Evolutionary conservation across 2,329 filamentous ascomycete species (phyloP).

Genomic region (Apiospora hydei): DNA sequence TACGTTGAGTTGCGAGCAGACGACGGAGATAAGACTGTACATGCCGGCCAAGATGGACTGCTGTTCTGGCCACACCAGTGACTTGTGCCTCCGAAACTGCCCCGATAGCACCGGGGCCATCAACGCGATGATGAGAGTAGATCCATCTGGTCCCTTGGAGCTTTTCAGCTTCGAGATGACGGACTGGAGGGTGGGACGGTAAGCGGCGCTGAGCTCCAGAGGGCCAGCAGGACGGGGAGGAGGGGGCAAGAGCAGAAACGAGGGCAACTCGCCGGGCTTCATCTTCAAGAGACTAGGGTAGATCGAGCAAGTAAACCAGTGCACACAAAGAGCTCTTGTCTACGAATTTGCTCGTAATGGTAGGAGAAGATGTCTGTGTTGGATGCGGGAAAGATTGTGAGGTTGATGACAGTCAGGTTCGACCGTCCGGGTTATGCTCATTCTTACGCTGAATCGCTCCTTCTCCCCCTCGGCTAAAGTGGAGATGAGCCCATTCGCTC

Average conservation of each 20-base stretch:
- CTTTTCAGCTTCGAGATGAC: constrained; percentile 58
- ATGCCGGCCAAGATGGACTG: constrained; percentile 78
- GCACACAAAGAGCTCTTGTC: neutral
- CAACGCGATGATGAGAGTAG: constrained; percentile 63
- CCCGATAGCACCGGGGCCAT: constrained; percentile 46
- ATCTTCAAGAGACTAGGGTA: neutral
- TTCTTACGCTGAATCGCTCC: neutral
- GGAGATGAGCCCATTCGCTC: constrained; percentile 19
- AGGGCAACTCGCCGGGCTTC: constrained; percentile 44
- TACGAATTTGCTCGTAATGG: no score
- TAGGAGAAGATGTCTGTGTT: neutral
- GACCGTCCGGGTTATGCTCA: constrained; percentile 17
- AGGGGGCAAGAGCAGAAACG: constrained; percentile 69
- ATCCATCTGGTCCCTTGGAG: constrained; percentile 39
- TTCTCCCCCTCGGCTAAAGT: constrained; percentile 15
- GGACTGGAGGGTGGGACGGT: constrained; percentile 63
- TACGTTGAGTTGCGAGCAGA: constrained; percentile 69
- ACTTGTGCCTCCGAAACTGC: constrained; percentile 55
- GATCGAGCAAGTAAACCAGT: neutral
- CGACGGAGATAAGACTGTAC: constrained; percentile 78
- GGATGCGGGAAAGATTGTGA: neutral
- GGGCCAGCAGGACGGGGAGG: constrained; percentile 64
- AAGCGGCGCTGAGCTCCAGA: constrained; percentile 62
- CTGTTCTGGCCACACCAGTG: constrained; percentile 68
- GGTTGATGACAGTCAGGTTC: neutral